A percentile compares a stretch with the other conserved stretches of the same genome.
Evolutionary conservation across 768 basidiomycete genomes (phyloP).

Genomic region (Boletus vinaceobasis): DNA sequence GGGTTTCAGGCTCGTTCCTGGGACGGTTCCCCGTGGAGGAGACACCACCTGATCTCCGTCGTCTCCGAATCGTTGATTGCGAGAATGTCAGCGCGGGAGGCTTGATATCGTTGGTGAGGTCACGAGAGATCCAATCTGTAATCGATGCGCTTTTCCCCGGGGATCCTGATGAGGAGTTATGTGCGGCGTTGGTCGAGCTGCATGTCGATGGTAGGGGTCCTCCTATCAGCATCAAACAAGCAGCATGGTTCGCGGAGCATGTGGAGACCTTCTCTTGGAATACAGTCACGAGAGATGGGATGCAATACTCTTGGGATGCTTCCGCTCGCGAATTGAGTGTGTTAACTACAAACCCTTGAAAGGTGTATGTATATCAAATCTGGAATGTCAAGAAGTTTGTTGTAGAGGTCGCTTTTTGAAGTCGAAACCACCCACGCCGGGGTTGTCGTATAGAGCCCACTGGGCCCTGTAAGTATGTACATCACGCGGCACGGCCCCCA

Average conservation of each 20-base stretch:
- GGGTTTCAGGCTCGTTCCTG: constrained; percentile 2
- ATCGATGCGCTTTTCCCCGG: not conserved
- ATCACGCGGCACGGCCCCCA: not conserved
- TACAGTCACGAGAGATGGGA: not conserved
- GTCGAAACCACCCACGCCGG: not conserved
- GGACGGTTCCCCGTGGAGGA: not conserved
- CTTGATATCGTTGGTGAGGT: not conserved
- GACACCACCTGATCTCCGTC: constrained; percentile 1
- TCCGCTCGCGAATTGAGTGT: not conserved
- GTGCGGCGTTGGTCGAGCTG: constrained; percentile 2
- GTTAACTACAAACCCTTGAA: not conserved
- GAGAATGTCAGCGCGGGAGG: not conserved
- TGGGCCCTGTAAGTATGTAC: not conserved
- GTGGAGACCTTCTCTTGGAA: constrained; percentile 7
- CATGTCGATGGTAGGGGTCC: constrained; percentile 4
- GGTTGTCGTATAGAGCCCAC: not conserved
- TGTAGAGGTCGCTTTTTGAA: not conserved
- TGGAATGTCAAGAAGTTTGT: not conserved
- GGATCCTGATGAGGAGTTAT: not conserved
- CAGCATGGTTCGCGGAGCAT: constrained; percentile 2
- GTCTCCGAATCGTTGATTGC: constrained; percentile 7
- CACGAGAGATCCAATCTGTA: constrained; percentile 1
- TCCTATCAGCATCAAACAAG: not conserved
- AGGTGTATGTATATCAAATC: not conserved
- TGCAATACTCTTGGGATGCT: constrained; percentile 1